Conservation (phyloP, 495 filamentous ascomycete species). For the Tuber indicum region DNA sequence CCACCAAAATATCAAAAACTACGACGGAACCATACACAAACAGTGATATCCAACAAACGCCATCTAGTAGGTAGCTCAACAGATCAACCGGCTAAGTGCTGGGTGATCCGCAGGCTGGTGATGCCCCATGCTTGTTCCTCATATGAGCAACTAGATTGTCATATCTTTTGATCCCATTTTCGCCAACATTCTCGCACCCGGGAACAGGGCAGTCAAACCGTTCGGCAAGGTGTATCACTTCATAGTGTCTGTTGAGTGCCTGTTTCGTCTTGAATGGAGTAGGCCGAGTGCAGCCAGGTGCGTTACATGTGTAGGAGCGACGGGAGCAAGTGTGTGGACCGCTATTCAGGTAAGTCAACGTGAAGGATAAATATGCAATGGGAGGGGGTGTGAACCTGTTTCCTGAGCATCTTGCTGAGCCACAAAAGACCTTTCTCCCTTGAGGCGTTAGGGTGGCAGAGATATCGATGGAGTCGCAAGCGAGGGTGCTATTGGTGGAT, state of each 20-base stretch:
- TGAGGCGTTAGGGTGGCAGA: background rate
- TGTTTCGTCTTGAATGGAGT: background rate
- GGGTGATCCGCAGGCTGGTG: background rate
- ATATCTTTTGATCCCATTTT: background rate
- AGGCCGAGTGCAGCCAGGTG: background rate
- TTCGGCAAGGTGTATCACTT: background rate
- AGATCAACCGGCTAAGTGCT: background rate
- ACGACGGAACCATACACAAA: too few relatives aligned
- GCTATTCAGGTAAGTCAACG: background rate
- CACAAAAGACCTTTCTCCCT: background rate
- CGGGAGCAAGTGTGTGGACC: background rate
- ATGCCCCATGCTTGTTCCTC: background rate
- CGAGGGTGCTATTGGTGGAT: background rate
- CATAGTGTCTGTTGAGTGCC: background rate
- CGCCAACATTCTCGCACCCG: background rate
- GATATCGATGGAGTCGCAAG: background rate
- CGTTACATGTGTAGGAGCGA: background rate
- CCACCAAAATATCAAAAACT: too few relatives aligned
- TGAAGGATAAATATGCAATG: background rate
- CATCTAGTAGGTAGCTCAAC: too few relatives aligned
- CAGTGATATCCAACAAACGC: too few relatives aligned
- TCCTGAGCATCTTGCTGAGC: background rate
- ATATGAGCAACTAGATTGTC: slow-evolving; percentile 10
- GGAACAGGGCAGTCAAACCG: slow-evolving; percentile 6
- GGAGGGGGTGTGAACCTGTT: background rate